Evolutionary conservation across 2,329 filamentous ascomycete genomes (phyloP).

Genomic region (Incumbomyces delicatus): DNA sequence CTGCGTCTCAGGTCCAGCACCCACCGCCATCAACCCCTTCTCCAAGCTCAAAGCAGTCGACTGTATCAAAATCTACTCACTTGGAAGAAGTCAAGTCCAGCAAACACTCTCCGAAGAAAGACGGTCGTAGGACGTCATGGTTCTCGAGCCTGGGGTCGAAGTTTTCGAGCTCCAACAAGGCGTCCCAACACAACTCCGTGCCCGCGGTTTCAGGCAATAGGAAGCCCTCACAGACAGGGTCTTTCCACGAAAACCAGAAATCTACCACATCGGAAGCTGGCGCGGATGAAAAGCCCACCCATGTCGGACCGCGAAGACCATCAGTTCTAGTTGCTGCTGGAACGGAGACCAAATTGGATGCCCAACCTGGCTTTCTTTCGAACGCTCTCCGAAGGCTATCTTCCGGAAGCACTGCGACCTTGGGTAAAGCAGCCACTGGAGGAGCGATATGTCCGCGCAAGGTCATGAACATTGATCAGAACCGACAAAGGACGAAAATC

Average conservation of each 20-base stretch:
- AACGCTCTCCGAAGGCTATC: constrained; percentile 75
- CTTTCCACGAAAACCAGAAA: constrained; percentile 28
- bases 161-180: constrained; percentile 54
- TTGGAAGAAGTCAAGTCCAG: not conserved
- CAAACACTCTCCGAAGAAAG: constrained; percentile 12
- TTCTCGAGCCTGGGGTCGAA: constrained; percentile 88
- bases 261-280: too few species aligned
- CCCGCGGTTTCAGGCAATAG: constrained; percentile 20
- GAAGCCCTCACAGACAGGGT: constrained; percentile 24
- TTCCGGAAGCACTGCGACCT: constrained; percentile 47
- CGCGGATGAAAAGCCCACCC: not conserved
- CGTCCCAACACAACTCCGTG: constrained; percentile 28
- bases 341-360: constrained; percentile 47
- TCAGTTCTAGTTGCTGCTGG: constrained; percentile 21
- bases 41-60: not conserved
- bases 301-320: constrained; percentile 16
- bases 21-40: not conserved
- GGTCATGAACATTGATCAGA: constrained; percentile 74
- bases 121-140: constrained; percentile 68
- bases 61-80: constrained; percentile 7
- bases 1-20: not conserved
- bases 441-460: constrained; percentile 69
- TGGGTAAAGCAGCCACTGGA: constrained; percentile 41
- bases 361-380: constrained; percentile 62
- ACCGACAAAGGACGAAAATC: constrained; percentile 69